Evolutionary conservation across 805 yeast genomes (phyloP), one percentile per base, ranked within the genome.

Genomic region (Candida peoriensis): DNA sequence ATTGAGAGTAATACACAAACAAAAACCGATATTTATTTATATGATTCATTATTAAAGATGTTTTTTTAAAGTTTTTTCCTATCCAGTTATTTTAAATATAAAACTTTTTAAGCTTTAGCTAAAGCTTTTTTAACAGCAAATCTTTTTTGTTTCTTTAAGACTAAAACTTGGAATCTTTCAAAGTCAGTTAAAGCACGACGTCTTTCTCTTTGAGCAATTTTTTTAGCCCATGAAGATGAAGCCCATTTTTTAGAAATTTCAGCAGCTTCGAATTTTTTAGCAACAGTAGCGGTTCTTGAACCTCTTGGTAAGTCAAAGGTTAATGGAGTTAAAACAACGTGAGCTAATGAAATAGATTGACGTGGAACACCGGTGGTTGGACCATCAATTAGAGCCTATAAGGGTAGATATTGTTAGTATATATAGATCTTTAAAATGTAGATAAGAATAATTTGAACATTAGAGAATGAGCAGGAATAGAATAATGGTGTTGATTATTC

Each of bases 161-260:
- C 94, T 70, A 84, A 66, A 58, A 90, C 98, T 80, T 90, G 96
- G 96, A 93, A 93, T 81, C 99, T 89, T 78, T 93, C 96, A 62
- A 93, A 93, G 74, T 93, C 99, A 57, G 90, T 66, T 69, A 94
- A 83, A 64, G 81, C 74, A 61, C 94, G 71, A 80, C 98, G 86
- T 72, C 81, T 86, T 71, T 83, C 81, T 72, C 86, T 87, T 72
- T 85, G 82, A 66, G 94, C 96, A 61, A 93, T 82, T 78, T 88
- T 89, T 84, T 90, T 85, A 64, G 98, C 97, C 97, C 97, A 88
- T 37, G 96, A 67, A 50, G 97, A 74, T 58, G 82, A 74, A 55
- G 83, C 78, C 97, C 97, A 93, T 72, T 90, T 85, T 62, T 78
- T 75, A 56, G 78, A 81, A 57, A 90, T 74, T 56, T 80, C 89